Evolutionary conservation across 306 rosid genomes (phyloP).

Genomic region (Lagenaria siceraria): DNA sequence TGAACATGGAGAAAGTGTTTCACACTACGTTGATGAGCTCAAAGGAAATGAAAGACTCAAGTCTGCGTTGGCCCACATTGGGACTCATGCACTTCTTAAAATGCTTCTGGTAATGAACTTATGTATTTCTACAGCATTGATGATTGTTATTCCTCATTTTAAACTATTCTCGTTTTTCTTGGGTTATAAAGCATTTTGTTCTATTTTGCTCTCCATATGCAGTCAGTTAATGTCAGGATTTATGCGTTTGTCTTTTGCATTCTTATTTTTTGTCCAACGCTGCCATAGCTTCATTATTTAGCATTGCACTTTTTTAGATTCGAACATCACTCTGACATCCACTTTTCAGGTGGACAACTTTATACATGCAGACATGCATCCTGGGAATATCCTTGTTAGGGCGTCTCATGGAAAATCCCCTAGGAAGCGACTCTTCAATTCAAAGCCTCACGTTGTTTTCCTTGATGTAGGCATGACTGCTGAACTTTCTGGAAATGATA

Average conservation of each 20-base stretch:
- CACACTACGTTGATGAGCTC: conserved; percentile 72
- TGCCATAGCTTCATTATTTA: neutral
- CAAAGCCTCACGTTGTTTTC: conserved; percentile 95
- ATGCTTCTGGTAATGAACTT: conserved; percentile 79
- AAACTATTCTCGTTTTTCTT: neutral
- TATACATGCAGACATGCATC: conserved; percentile 99
- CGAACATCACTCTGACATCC: conserved; percentile 13
- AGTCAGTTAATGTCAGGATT: neutral
- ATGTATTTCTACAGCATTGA: neutral
- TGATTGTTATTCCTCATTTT: neutral
- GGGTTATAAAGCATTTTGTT: neutral
- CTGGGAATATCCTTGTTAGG: conserved; percentile 97
- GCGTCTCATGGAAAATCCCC: conserved; percentile 47
- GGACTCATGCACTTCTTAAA: conserved; percentile 94
- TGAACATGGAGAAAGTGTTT: conserved; percentile 88
- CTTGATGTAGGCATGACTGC: conserved; percentile 99
- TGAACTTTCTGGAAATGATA: conserved; percentile 78
- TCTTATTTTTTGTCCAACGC: neutral
- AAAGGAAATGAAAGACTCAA: conserved; percentile 68
- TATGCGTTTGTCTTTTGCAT: neutral
- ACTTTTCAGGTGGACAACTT: conserved; percentile 95
- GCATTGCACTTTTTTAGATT: conserved; percentile 19
- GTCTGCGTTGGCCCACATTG: conserved; percentile 93
- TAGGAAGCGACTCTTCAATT: conserved; percentile 64
- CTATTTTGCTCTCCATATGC: neutral